phyloP scores from a whole-genome alignment of 2,329 filamentous ascomycete genomes.

The Alternaria sp. region DNA sequence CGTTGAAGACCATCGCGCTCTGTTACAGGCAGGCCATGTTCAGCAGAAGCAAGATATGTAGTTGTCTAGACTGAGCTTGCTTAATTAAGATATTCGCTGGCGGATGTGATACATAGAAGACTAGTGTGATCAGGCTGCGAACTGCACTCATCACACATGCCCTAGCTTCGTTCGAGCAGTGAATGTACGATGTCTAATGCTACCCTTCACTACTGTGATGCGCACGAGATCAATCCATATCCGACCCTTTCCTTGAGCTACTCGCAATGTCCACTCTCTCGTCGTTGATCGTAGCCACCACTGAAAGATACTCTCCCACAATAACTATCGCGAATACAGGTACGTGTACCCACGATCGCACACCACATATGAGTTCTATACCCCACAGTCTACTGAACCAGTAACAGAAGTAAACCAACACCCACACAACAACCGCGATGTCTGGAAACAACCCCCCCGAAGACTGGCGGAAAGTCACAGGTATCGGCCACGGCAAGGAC shows the following conservation, averaged over 20 bases:
- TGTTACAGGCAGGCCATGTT: neutral
- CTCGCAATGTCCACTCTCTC: neutral
- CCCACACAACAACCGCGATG: neutral
- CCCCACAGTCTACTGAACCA: neutral
- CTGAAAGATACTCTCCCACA: neutral
- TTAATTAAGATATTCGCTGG: neutral
- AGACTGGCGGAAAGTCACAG: slow-evolving; percentile 4
- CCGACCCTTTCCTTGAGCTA: neutral
- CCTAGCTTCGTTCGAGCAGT: neutral
- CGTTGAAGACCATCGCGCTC: neutral
- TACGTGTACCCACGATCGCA: neutral
- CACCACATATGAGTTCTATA: neutral
- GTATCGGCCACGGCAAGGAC: slow-evolving; percentile 7
- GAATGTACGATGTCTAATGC: neutral
- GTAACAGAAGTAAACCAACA: neutral
- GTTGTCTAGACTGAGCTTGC: neutral
- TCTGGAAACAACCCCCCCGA: neutral
- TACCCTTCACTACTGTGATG: neutral
- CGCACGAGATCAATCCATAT: neutral
- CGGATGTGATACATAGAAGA: neutral
- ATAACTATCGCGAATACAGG: neutral
- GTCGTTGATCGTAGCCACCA: neutral
- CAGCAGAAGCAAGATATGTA: neutral
- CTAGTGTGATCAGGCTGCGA: neutral
- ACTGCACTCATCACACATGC: neutral